Conservation (phyloP, 768 basidiomycete species). For the Rhodocollybia butyracea region DNA sequence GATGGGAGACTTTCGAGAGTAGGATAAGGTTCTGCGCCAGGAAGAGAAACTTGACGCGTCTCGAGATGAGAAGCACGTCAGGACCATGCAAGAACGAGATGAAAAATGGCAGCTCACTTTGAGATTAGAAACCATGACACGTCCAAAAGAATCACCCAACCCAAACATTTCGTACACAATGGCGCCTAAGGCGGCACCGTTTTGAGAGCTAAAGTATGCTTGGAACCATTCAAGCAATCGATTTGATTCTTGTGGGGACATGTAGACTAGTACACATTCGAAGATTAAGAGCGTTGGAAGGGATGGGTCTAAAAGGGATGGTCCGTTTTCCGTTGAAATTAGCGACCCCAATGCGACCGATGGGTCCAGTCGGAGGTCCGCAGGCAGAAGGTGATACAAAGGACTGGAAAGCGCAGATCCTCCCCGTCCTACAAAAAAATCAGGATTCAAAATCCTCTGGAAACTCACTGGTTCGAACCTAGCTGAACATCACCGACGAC, state of each 20-base stretch:
- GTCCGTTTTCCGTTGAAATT: constrained; percentile 19
- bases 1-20: constrained; percentile 30
- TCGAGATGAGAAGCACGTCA: not conserved
- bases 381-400: constrained; percentile 69
- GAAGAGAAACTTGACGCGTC: constrained; percentile 66
- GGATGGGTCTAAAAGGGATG: constrained; percentile 49
- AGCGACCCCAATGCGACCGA: constrained; percentile 41
- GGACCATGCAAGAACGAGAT: not conserved
- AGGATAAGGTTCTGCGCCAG: constrained; percentile 65
- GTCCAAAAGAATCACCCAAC: constrained; percentile 84
- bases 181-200: constrained; percentile 40
- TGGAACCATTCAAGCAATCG: constrained; percentile 73
- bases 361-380: constrained; percentile 69
- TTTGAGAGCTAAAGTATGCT: constrained; percentile 39
- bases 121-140: constrained; percentile 87
- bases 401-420: constrained; percentile 55
- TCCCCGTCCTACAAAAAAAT: constrained; percentile 46
- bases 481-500: constrained; percentile 49
- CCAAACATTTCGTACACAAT: constrained; percentile 94
- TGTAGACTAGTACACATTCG: constrained; percentile 93
- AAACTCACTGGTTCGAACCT: constrained; percentile 27
- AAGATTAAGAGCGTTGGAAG: constrained; percentile 84
- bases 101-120: constrained; percentile 42
- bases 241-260: constrained; percentile 57
- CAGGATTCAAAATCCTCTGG: not conserved